Evolutionary conservation across 306 rosid species (phyloP).

Genomic region (Styphnolobium japonicum): DNA sequence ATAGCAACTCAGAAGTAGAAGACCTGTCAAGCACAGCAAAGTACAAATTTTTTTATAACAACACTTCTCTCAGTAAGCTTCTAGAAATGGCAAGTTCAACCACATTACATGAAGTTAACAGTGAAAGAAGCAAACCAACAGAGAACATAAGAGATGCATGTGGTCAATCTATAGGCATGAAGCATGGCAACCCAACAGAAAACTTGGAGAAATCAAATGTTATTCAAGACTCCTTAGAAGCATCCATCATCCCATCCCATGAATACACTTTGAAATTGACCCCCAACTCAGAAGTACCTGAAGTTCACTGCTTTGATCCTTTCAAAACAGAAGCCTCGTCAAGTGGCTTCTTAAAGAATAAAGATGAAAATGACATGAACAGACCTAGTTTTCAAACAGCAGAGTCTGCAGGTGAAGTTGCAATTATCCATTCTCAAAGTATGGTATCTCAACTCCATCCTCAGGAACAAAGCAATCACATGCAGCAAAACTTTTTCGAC

Average conservation of each 20-base stretch:
- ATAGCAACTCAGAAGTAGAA: slow-evolving; percentile 75
- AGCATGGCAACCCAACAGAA: slow-evolving; percentile 27
- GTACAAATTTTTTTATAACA: slow-evolving; percentile 31
- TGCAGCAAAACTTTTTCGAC: neutral
- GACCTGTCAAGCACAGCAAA: slow-evolving; percentile 46
- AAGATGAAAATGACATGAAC: slow-evolving; percentile 28
- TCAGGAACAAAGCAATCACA: neutral
- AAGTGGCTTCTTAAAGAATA: slow-evolving; percentile 27
- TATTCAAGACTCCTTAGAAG: slow-evolving; percentile 26
- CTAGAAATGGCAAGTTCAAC: slow-evolving; percentile 32
- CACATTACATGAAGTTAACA: slow-evolving; percentile 18
- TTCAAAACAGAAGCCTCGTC: slow-evolving; percentile 31
- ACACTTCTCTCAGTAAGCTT: slow-evolving; percentile 33
- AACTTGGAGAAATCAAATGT: slow-evolving; percentile 20
- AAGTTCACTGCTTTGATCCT: too few species aligned
- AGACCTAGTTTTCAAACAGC: slow-evolving; percentile 41
- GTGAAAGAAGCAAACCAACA: slow-evolving; percentile 9
- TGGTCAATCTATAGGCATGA: slow-evolving; percentile 10
- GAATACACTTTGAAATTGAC: slow-evolving; percentile 18
- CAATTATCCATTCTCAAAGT: slow-evolving; percentile 22
- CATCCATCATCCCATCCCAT: slow-evolving; percentile 29
- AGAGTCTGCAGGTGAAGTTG: slow-evolving; percentile 35
- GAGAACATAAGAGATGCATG: slow-evolving; percentile 19
- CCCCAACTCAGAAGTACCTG: slow-evolving; percentile 30
- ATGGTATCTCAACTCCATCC: neutral